Evolutionary conservation across 768 basidiomycete genomes (phyloP), one percentile per base, ranked within the genome.

Genomic region (Collybia sordida): DNA sequence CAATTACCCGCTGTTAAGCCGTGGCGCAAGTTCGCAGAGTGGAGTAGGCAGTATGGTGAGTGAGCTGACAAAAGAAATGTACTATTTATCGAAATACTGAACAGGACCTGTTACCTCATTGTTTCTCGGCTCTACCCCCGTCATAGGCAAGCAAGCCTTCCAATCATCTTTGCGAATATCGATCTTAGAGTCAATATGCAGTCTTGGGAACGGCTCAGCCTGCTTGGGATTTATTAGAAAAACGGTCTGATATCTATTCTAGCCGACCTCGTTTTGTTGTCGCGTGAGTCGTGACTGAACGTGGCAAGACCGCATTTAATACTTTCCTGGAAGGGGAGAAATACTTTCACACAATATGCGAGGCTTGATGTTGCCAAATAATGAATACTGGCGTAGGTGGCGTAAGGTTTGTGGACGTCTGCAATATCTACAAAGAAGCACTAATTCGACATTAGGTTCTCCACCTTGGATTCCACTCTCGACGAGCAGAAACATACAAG

Each of bases 21-120:
- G 0, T 81, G 79, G 79, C 58, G 64, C 23, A 74, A 71, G 58
- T 80, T 78, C 51, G 67, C 70, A 21, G 70, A 74, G 40, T 79
- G 77, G 73, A 75, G 72, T 49, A 63, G 57, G 17, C 59, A 68
- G 50, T 78, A 79, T 54, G 79, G 79, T 77, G 47, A 9, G 38
- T 50, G 19, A 42, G 35, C 9, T 36, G 36, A 3, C 40, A 34
- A 36, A 28, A 49, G 23, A 40, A 48, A 8, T 49, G 40, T n/a
- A 4, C 18, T 3, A 46, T 42, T 24, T 50, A 42, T 28, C 34
- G n/a, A n/a, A n/a, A 17, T 39, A 40, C 35, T 39, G 31, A 31
- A 31, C 31, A 76, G 74, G 74, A 7, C 63, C 74, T 3, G 69
- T 73, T 18, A 59, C 70, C 5, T 78, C 75, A 12, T 59, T 77